Evolutionary conservation across 768 basidiomycete genomes (phyloP), one percentile per base, ranked within the genome.

Genomic region (Hericium coralloides): DNA sequence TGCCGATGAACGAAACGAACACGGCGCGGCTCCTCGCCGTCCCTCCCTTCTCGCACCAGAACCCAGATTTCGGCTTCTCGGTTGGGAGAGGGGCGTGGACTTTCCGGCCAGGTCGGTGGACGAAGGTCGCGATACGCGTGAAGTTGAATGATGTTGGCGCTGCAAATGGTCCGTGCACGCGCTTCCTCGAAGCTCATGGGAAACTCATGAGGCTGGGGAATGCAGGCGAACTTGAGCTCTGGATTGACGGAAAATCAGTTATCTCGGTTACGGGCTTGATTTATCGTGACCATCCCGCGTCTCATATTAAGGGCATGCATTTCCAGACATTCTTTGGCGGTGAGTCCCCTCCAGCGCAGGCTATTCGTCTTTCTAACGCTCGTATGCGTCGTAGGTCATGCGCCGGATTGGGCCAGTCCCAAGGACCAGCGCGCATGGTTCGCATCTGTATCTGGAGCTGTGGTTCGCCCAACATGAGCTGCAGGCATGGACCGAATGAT

Each of bases 251-350:
- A 0, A 60, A 66, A 10, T 76, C 75, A 2, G 82, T 83, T 3
- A 79, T 89, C 8, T 64, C 61, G n/a, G 72, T 78, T 2, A 63
- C 66, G 1, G 79, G 79, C 0, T 66, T 92, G 1, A 67, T 72
- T 4, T 64, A 89, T 4, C 75, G 83, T 12, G 62, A 66, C 23
- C 49, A 64, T 1, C 61, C 64, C 7, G 73, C 71, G 1, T 74
- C 76, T 1, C 73, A 69, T 53, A 79, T 90, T 55, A 81, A 81
- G 56, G 88, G 88, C 8, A 79, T 85, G 66, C 86, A 87, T 66
- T 80, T 86, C 52, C 81, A 88, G 68, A 89, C 87, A 0, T 91
- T 89, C 73, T 91, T 91, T 59, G 87, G 87, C 47, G 86, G 84
- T 82, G 62, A 55, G 73, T 41, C 12, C 9, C 25, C 57, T 31